Conservation (phyloP, 2,329 filamentous ascomycete genomes). For the Sporothrix inflata region DNA sequence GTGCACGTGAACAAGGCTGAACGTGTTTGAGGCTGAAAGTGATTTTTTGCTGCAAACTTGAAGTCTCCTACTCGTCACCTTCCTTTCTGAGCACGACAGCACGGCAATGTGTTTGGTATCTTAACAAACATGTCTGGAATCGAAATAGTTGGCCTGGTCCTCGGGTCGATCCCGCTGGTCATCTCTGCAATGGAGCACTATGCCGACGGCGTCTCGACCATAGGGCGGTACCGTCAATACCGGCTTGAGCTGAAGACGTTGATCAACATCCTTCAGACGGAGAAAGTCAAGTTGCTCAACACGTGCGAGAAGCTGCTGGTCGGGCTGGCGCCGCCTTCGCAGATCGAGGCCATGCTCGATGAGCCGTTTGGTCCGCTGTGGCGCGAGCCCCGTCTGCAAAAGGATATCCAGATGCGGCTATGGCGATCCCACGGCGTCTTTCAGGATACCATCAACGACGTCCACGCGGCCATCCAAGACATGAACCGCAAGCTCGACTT, state of each 20-base stretch:
- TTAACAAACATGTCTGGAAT: slow-evolving; percentile 35
- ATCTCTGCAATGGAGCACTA: slow-evolving; percentile 36
- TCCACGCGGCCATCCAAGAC: slow-evolving; percentile 35
- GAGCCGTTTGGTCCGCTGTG: slow-evolving; percentile 39
- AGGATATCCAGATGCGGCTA: slow-evolving; percentile 36
- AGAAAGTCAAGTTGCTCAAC: slow-evolving; percentile 39
- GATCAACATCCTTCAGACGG: slow-evolving; percentile 36
- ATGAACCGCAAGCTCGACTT: slow-evolving; percentile 31
- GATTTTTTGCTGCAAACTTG: too few relatives aligned
- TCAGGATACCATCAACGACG: slow-evolving; percentile 35
- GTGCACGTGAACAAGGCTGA: too few relatives aligned
- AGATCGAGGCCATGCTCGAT: slow-evolving; percentile 40
- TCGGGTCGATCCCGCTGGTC: slow-evolving; percentile 36
- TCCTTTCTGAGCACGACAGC: too few relatives aligned
- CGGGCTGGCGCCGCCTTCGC: slow-evolving; percentile 34
- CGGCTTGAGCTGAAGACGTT: slow-evolving; percentile 37
- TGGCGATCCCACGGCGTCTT: slow-evolving; percentile 37
- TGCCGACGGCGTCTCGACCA: slow-evolving; percentile 34
- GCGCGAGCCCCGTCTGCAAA: slow-evolving; percentile 33
- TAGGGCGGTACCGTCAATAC: slow-evolving; percentile 32
- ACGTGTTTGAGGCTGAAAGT: too few relatives aligned
- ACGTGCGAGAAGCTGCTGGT: slow-evolving; percentile 40
- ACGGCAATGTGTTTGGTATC: too few relatives aligned
- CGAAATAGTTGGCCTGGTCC: slow-evolving; percentile 37
- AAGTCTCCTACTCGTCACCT: too few relatives aligned